These are phyloP conservation scores for Schrenkiella parvula DNA, from an alignment of 345 rosid genomes.

Conservation along the genomic window DNA sequence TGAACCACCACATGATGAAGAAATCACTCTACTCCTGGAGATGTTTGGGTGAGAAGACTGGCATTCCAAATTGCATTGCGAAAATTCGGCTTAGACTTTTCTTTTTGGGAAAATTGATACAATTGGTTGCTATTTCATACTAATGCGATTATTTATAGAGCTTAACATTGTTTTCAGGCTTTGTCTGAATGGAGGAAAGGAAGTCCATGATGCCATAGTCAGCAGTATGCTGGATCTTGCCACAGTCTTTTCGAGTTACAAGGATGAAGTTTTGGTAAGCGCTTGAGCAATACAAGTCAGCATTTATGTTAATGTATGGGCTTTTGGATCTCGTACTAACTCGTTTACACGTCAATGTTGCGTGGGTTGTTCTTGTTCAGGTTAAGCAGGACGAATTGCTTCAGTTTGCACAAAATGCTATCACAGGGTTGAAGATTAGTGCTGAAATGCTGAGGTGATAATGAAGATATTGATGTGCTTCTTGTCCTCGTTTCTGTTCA, in stretches of 20 bases:
- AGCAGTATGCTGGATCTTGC: constrained; percentile 96
- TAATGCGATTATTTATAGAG: constrained; percentile 5
- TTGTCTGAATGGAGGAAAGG: constrained; percentile 90
- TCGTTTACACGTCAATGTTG: not conserved
- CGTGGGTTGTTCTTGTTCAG: constrained; percentile 35
- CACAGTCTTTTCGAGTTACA: constrained; percentile 67
- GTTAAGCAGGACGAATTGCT: constrained; percentile 96
- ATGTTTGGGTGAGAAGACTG: constrained; percentile 68
- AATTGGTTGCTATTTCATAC: constrained; percentile 11
- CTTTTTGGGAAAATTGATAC: not conserved
- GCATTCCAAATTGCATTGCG: not conserved
- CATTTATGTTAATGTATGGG: not conserved
- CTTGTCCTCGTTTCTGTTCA: constrained; percentile 5
- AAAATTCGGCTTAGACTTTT: not conserved
- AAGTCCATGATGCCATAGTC: constrained; percentile 85
- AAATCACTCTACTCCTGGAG: constrained; percentile 77
- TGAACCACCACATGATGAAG: constrained; percentile 90
- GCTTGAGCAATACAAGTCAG: constrained; percentile 10
- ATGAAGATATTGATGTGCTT: constrained; percentile 1
- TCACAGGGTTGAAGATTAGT: constrained; percentile 79
- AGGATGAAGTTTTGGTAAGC: constrained; percentile 94
- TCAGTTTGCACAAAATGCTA: constrained; percentile 84
- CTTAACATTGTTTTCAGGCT: constrained; percentile 42
- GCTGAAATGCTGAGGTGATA: constrained; percentile 72
- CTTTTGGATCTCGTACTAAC: constrained; percentile 20